phyloP scores from a whole-genome alignment of 2,329 filamentous ascomycete species.

The Ophidiomyces ophidiicola region DNA sequence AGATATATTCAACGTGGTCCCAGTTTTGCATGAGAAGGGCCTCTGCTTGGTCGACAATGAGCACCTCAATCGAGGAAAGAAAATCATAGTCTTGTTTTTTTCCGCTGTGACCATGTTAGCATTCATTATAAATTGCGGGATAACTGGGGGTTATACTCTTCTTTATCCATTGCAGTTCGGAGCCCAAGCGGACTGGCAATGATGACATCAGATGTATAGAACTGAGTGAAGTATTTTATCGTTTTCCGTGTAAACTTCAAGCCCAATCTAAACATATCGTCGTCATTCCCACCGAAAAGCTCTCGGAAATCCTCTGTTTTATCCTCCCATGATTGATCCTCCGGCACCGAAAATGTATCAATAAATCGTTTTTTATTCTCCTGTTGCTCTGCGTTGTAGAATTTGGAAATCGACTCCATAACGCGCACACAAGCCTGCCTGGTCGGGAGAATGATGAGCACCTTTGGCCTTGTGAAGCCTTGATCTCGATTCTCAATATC shows the following conservation, averaged over 20 bases:
- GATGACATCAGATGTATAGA: slow-evolving; percentile 94
- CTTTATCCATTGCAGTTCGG: slow-evolving; percentile 75
- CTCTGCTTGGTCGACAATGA: slow-evolving; percentile 83
- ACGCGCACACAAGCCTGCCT: slow-evolving; percentile 71
- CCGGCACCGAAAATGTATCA: slow-evolving; percentile 61
- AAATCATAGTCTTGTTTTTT: slow-evolving; percentile 75
- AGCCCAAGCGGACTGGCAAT: slow-evolving; percentile 81
- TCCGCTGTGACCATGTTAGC: slow-evolving; percentile 26
- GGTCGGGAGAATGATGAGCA: slow-evolving; percentile 80
- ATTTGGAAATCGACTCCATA: slow-evolving; percentile 60
- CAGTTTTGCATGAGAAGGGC: slow-evolving; percentile 96
- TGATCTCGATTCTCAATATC: slow-evolving; percentile 76
- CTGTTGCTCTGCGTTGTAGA: slow-evolving; percentile 77
- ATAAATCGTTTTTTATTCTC: slow-evolving; percentile 91
- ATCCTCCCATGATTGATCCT: slow-evolving; percentile 56
- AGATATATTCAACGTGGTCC: slow-evolving; percentile 88
- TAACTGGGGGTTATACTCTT: slow-evolving; percentile 40
- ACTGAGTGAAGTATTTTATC: slow-evolving; percentile 85
- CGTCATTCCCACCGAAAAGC: slow-evolving; percentile 86
- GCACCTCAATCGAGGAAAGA: slow-evolving; percentile 81
- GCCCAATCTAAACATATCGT: slow-evolving; percentile 94
- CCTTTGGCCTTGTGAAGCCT: slow-evolving; percentile 88
- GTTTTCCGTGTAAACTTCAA: slow-evolving; percentile 95
- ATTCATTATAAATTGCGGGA: slow-evolving; percentile 23
- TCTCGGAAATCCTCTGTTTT: slow-evolving; percentile 79